phyloP scores from a whole-genome alignment of 2,329 filamentous ascomycete genomes.

The Aureobasidium melanogenum region DNA sequence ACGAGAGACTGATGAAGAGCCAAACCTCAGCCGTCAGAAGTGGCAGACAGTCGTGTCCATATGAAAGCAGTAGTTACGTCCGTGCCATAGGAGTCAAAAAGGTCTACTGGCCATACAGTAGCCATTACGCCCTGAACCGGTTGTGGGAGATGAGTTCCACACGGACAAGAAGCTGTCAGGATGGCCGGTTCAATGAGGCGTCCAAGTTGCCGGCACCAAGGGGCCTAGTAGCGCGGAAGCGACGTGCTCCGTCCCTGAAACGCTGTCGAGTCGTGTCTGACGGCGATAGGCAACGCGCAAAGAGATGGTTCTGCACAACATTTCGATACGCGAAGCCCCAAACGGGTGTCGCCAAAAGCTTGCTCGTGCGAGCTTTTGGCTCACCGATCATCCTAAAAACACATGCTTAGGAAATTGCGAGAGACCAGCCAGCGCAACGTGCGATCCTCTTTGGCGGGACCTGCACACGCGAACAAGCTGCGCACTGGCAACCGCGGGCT shows the following conservation, averaged over 20 bases:
- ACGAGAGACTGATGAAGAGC: constrained; percentile 1
- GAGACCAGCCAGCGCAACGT: constrained; percentile 7
- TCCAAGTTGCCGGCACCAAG: constrained; percentile 6
- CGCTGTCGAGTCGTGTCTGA: background rate
- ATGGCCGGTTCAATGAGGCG: constrained; percentile 7
- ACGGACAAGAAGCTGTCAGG: constrained; percentile 8
- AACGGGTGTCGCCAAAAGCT: constrained; percentile 7
- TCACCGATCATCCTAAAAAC: constrained; percentile 1
- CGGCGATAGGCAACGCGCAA: background rate
- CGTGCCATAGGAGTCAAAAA: constrained; percentile 10
- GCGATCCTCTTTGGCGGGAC: background rate
- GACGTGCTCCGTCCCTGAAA: constrained; percentile 2
- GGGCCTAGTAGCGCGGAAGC: constrained; percentile 3
- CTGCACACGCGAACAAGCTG: background rate
- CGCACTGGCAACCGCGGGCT: constrained; percentile 6
- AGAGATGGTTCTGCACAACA: constrained; percentile 10
- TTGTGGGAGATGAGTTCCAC: constrained; percentile 11
- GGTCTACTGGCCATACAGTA: constrained; percentile 11
- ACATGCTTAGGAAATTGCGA: background rate
- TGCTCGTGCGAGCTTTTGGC: background rate
- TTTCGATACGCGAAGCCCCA: background rate
- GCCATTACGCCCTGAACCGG: constrained; percentile 11
- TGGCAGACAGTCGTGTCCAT: constrained; percentile 4
- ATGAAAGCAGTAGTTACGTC: constrained; percentile 5
- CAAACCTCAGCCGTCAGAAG: background rate